Percentiles rank a stretch among this genome's conserved stretches.
phyloP scores from a whole-genome alignment of 2,329 filamentous ascomycete species.

The Fusarium algeriense region DNA sequence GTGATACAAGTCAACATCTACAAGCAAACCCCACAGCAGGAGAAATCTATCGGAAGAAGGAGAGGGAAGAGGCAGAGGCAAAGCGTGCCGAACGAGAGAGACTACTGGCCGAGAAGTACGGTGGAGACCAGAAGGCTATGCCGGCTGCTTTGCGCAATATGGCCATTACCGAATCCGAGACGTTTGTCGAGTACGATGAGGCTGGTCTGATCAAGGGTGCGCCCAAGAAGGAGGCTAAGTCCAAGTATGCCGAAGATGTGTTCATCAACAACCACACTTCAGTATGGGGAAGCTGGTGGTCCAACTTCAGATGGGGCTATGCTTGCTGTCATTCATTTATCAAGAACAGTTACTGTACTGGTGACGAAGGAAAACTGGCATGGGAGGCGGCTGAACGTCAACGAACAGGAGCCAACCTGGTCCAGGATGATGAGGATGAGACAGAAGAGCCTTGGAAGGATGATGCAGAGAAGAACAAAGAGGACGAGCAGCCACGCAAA shows the following conservation, averaged over 20 bases:
- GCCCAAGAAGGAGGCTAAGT: slow-evolving; percentile 79
- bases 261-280: slow-evolving; percentile 90
- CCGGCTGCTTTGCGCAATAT: slow-evolving; percentile 74
- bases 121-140: slow-evolving; percentile 68
- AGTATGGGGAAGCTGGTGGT: slow-evolving; percentile 98
- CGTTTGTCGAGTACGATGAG: slow-evolving; percentile 95
- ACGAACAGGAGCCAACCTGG: slow-evolving; percentile 60
- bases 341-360: slow-evolving; percentile 98
- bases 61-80: slow-evolving; percentile 77
- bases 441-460: slow-evolving; percentile 47
- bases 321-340: slow-evolving; percentile 92
- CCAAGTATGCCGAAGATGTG: slow-evolving; percentile 92
- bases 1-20: slow-evolving; percentile 84
- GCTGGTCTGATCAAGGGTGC: slow-evolving; percentile 90
- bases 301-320: slow-evolving; percentile 95
- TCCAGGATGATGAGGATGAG: slow-evolving; percentile 48
- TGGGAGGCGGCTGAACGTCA: slow-evolving; percentile 80
- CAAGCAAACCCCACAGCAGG: slow-evolving; percentile 97
- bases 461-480: slow-evolving; percentile 49
- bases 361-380: slow-evolving; percentile 85
- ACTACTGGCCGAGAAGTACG: slow-evolving; percentile 84
- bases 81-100: slow-evolving; percentile 77
- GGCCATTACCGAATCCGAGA: slow-evolving; percentile 83
- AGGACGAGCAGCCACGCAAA: slow-evolving; percentile 67
- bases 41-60: slow-evolving; percentile 84